Conservation (phyloP, 2,329 filamentous ascomycete genomes). For the Akanthomyces lecanii region DNA sequence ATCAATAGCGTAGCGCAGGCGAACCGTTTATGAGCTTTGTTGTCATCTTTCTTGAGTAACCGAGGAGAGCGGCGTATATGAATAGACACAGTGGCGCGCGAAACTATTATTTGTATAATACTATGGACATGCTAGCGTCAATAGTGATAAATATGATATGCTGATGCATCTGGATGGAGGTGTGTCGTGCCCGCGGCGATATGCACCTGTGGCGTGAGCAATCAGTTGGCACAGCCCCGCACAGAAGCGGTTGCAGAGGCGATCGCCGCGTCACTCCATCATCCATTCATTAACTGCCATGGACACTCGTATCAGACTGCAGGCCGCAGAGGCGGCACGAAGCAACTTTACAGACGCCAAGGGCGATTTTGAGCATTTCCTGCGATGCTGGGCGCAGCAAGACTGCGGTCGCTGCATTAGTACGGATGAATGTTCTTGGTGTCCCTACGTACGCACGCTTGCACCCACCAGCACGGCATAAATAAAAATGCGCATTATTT, state of each 20-base stretch:
- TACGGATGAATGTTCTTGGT: slow-evolving; percentile 46
- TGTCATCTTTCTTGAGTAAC: neutral
- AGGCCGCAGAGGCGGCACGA: slow-evolving; percentile 12
- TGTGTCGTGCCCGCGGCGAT: neutral
- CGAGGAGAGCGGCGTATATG: neutral
- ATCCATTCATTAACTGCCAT: slow-evolving; percentile 6
- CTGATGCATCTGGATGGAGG: neutral
- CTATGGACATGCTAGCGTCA: slow-evolving; percentile 12
- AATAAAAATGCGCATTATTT: neutral
- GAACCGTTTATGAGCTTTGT: slow-evolving; percentile 3
- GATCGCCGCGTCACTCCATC: neutral
- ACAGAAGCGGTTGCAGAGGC: neutral
- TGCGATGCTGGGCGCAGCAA: slow-evolving; percentile 48
- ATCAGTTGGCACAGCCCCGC: neutral
- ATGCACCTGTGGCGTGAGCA: neutral
- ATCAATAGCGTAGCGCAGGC: slow-evolving; percentile 16
- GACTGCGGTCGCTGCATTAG: slow-evolving; percentile 45
- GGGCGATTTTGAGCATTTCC: slow-evolving; percentile 37
- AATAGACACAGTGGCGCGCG: slow-evolving; percentile 1
- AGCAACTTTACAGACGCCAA: slow-evolving; percentile 30
- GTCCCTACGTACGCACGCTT: slow-evolving; percentile 43
- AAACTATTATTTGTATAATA: slow-evolving; percentile 12
- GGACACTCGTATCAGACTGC: neutral
- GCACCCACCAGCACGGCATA: neutral
- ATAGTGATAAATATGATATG: slow-evolving; percentile 3